Base-by-base conservation (phyloP, 495 filamentous ascomycete species). In the Aspergillus hancockii region DNA sequence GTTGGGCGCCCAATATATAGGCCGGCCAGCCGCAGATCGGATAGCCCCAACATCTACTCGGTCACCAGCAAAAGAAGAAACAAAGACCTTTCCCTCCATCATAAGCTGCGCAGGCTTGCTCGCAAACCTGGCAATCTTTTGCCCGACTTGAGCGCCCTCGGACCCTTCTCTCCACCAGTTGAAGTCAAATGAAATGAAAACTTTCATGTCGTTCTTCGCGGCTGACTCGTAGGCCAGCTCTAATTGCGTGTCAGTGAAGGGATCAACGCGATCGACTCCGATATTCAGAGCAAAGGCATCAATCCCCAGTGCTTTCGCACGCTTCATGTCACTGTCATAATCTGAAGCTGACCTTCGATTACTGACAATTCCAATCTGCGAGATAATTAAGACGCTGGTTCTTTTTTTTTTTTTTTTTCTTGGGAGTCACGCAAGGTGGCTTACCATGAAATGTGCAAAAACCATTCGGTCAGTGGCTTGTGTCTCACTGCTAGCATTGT, bases 281-380 rank as follows among this genome's bases (percentile, higher is more conserved):
- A 84, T 82, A 66, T 85, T 84, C 31, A 85, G 69, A 9, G 80
- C 82, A 59, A 85, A 85, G 49, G 82, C 82, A 57, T 85, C 82
- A 57, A 86, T 83, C 54, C 82, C 81, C 22, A 70, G 60, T 9
- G 71, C 64, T 69, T 81, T 76, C 36, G 84, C 82, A 12, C 77
- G 73, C 25, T 76, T 61, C 75, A 86, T 84, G 60, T 86, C 83
- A 45, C 67, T 72, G 49, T 84, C 81, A 55, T 79, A 84, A 59
- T 83, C 81, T 25, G 66, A 60, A 4, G 80, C 58, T 49, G 71
- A 76, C 18, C 69, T 68, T 45, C 82, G 78, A 52, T 78, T 72
- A 55, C 73, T 70, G 23, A 72, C 65, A 32, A 83, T 82, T 25
- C 82, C 82, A 32, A 85, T 74, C 82, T 82, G 49, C 19, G 7